These are phyloP conservation scores for Hypoxylon lienhwacheense DNA, from an alignment of 495 filamentous ascomycete species.

Conservation along the genomic window DNA sequence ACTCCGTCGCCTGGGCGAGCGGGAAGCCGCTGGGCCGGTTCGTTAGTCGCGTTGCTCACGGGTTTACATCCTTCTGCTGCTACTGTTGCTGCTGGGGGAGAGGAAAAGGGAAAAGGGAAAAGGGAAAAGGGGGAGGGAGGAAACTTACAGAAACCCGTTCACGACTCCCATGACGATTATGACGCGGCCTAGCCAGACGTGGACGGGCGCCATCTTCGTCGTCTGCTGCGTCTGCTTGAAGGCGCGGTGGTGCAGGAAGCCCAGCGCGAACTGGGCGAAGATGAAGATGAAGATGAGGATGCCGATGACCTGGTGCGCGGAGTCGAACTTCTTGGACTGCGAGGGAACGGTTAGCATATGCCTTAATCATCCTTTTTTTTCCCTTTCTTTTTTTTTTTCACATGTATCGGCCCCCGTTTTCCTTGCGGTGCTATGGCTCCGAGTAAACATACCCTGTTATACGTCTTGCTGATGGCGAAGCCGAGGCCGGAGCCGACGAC, in stretches of 20 bases:
- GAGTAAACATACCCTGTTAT: slow-evolving; percentile 51
- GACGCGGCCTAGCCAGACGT: slow-evolving; percentile 56
- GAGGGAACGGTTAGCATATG: slow-evolving; percentile 4
- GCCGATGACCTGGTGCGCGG: slow-evolving; percentile 62
- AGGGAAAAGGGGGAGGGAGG: neutral
- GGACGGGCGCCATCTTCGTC: slow-evolving; percentile 51
- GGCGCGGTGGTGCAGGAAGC: slow-evolving; percentile 51
- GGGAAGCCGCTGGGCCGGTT: slow-evolving; percentile 40
- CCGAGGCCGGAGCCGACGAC: slow-evolving; percentile 55
- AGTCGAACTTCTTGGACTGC: slow-evolving; percentile 54
- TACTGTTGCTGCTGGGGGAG: no score
- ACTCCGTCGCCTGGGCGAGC: slow-evolving; percentile 41
- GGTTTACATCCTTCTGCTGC: no score
- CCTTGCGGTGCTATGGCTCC: neutral
- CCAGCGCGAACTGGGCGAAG: slow-evolving; percentile 52
- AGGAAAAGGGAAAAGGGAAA: no score
- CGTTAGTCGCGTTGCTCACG: neutral
- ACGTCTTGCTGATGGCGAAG: slow-evolving; percentile 50
- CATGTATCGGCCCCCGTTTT: no score
- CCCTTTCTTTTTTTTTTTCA: no score
- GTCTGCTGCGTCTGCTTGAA: slow-evolving; percentile 49
- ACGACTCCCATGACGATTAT: slow-evolving; percentile 52
- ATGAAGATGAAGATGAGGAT: slow-evolving; percentile 53
- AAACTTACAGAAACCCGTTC: slow-evolving; percentile 52
- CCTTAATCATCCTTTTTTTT: no score